Base-by-base conservation (phyloP, 768 basidiomycete genomes). In the Lepiota subincarnata region DNA sequence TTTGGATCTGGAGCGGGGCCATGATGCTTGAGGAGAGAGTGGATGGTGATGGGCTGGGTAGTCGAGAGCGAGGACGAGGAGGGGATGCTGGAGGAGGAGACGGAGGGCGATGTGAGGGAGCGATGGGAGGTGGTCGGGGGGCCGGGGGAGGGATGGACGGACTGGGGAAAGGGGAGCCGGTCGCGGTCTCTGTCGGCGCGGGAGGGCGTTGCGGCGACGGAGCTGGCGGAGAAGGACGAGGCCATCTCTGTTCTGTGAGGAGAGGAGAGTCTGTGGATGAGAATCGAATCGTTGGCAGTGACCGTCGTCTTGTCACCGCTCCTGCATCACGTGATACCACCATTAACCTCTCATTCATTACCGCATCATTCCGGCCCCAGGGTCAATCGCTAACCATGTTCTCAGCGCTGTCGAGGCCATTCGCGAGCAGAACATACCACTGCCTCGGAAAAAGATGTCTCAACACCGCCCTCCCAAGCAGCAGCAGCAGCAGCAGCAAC, bases 11-110 rank as follows among this genome's bases (percentile, higher is more conserved):
- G 66, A 0, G 80, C 70, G 18, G 67, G 62, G 5, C 80, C 74
- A 60, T 90, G 78, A 22, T 76, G 67, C 39, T 75, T 68, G 59
- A 91, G 74, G 50, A 88, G 72, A 14, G 73, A 61, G 2, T 84
- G 82, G 47, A 79, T 64, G 4, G 82, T 70, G 53, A 83, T 67
- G 37, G 74, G 63, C 6, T 75, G 67, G 5, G 76, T 68, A 5
- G 68, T 61, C 35, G 68, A 66, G 18, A 70, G 62, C 0, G 73
- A 64, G 12, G 71, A 62, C 8, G 68, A 61, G 12, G 71, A 62
- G 6, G 68, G 65, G n/a, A 44, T 31, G 48, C 24, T 62, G 31
- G 66, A 66, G n/a, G 68, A 63, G 0, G 72, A 64, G n/a, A 68
- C 62, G 12, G 68, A 65, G 8, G 74, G 58, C n/a, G 68, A 57